Conservation (phyloP, 2,329 filamentous ascomycete genomes). For the Alternaria triticina region DNA sequence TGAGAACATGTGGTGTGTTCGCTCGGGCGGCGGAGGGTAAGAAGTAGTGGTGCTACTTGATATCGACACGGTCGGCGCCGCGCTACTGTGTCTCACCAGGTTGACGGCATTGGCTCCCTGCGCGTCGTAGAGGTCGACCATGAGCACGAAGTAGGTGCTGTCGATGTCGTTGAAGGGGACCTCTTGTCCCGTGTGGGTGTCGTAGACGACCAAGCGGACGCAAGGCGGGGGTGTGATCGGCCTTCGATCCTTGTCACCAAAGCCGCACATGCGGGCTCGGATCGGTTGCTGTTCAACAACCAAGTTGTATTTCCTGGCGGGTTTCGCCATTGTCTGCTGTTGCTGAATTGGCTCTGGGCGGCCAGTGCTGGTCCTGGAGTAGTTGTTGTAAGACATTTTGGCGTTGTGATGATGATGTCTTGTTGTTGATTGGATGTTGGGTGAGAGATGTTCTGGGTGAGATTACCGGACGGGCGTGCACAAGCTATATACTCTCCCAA, state of each 20-base stretch:
- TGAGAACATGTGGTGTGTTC: background rate
- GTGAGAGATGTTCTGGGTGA: background rate
- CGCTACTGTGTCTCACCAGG: slow-evolving; percentile 68
- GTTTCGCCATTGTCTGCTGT: background rate
- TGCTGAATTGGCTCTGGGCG: slow-evolving; percentile 3
- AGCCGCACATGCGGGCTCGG: slow-evolving; percentile 96
- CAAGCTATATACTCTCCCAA: background rate
- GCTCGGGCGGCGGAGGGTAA: slow-evolving; percentile 58
- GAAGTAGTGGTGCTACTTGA: slow-evolving; percentile 80
- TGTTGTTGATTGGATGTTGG: background rate
- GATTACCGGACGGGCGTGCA: background rate
- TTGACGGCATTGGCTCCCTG: slow-evolving; percentile 69
- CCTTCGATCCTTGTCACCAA: slow-evolving; percentile 96
- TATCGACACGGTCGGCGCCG: slow-evolving; percentile 72
- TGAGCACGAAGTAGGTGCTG: slow-evolving; percentile 71
- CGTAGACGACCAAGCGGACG: slow-evolving; percentile 80
- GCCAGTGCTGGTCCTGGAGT: background rate
- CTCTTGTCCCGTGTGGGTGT: slow-evolving; percentile 76
- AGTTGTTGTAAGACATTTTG: background rate
- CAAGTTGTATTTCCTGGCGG: slow-evolving; percentile 58
- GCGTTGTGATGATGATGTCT: background rate
- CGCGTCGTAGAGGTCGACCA: slow-evolving; percentile 72
- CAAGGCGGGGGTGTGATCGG: slow-evolving; percentile 96
- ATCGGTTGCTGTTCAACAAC: slow-evolving; percentile 88
- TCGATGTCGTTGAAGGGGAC: slow-evolving; percentile 79